Evolutionary conservation across 495 filamentous ascomycete species (phyloP), one percentile per base, ranked within the genome.

Genomic region (Penicilliopsis zonata): DNA sequence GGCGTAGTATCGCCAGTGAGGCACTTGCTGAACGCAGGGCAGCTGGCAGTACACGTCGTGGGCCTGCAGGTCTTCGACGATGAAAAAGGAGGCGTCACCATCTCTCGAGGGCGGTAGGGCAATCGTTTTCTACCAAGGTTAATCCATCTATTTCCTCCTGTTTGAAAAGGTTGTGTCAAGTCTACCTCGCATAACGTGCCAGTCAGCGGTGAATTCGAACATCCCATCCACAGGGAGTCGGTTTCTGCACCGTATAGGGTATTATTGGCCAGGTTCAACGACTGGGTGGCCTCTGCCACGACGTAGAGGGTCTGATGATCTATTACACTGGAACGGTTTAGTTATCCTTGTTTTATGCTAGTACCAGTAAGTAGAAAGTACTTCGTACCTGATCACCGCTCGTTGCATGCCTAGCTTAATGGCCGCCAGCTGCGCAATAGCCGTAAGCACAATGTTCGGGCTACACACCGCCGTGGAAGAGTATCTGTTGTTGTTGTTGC

Each of bases 161-260:
- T n/a, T n/a, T n/a, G n/a, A n/a, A n/a, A n/a, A n/a, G n/a, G n/a
- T n/a, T n/a, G n/a, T n/a, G n/a, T 15, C 18, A 42, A 13, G 6
- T 33, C 13, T 42, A 47, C 44, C 44, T 47, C 40, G 38, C 65
- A 70, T 4, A 69, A 41, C 9, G 53, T 49, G 5, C 63, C 65
- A 8, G 53, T 46, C 26, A 65, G 59, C n/a, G 55, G 43, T 0
- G 61, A 59, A 28, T 37, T 43, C 12, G 46, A 49, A 34, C 57
- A 65, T 2, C 64, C 64, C 37, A 63, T 49, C 63, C 62, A 68
- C 15, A 69, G 46, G 1, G 45, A 52, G 40, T 70, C 64, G 13
- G 49, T 61, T 9, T 46, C 47, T 9, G 43, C 50, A 15, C 52
- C 50, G 34, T 46, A 49, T 15, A 44, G 40, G 8, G 34, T 33